Percentiles rank a stretch among this genome's conserved stretches.
Evolutionary conservation across 179 eudicot genomes (phyloP).

Genomic region (Dionaea muscipula): DNA sequence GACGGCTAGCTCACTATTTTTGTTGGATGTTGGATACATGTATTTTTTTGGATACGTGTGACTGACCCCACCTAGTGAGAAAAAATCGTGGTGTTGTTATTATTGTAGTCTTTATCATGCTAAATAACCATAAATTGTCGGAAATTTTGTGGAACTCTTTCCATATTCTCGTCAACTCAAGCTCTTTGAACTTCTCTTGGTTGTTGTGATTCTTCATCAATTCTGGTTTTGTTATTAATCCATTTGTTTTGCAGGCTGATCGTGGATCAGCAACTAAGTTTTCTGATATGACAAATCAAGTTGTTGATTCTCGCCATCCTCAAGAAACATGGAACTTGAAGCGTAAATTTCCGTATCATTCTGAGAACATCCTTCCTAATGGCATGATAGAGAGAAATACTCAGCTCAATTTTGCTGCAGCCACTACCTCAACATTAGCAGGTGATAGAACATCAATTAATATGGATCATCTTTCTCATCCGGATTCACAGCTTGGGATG

Average conservation of each 20-base stretch:
- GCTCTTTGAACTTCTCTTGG: too few relatives aligned
- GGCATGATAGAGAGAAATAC: slow-evolving; percentile 23
- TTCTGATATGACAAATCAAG: slow-evolving; percentile 20
- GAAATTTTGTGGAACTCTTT: too few relatives aligned
- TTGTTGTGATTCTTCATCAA: too few relatives aligned
- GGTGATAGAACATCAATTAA: slow-evolving; percentile 20
- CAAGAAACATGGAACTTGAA: slow-evolving; percentile 40
- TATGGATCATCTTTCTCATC: slow-evolving; percentile 21
- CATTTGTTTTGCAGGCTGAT: slow-evolving; percentile 37
- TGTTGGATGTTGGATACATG: too few relatives aligned
- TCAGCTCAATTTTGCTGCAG: slow-evolving; percentile 20
- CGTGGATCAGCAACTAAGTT: slow-evolving; percentile 25
- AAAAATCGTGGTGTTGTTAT: too few relatives aligned
- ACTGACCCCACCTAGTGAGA: too few relatives aligned
- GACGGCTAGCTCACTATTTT: too few relatives aligned
- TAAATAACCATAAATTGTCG: too few relatives aligned
- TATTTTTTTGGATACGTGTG: too few relatives aligned
- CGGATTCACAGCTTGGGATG: slow-evolving; percentile 13
- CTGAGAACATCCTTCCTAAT: slow-evolving; percentile 18
- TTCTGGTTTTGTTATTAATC: too few relatives aligned
- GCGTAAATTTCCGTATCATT: slow-evolving; percentile 18
- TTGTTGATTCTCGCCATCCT: slow-evolving; percentile 22
- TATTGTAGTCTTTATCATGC: too few relatives aligned
- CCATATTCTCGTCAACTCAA: too few relatives aligned
- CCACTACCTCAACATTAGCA: slow-evolving; percentile 24